A percentile compares a stretch with the other conserved stretches of the same genome.
Conservation (phyloP, 2,329 filamentous ascomycete species). For the Sporothrix curviconia region DNA sequence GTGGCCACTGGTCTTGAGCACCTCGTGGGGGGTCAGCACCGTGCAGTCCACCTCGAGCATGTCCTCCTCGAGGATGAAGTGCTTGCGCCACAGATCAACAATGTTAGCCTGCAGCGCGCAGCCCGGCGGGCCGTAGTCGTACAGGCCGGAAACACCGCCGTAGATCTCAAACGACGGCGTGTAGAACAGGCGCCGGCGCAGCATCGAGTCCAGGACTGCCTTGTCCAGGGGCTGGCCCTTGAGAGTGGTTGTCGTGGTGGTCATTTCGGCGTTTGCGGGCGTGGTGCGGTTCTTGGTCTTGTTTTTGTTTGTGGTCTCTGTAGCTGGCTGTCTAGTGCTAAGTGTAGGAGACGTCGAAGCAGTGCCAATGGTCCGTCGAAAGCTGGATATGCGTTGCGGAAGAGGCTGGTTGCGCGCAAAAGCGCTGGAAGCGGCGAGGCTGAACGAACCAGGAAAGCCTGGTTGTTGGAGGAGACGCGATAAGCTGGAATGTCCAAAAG, state of each 20-base stretch:
- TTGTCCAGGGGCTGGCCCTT: slow-evolving; percentile 88
- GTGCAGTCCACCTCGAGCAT: slow-evolving; percentile 95
- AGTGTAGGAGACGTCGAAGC: neutral
- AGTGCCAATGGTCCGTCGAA: slow-evolving; percentile 5
- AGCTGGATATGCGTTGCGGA: neutral
- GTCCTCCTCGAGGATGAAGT: slow-evolving; percentile 88
- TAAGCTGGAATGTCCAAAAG: slow-evolving; percentile 7
- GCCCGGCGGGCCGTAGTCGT: slow-evolving; percentile 88
- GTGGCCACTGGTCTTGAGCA: slow-evolving; percentile 92
- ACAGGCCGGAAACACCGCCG: slow-evolving; percentile 79
- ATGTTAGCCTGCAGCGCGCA: slow-evolving; percentile 83
- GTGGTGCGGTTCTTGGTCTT: neutral
- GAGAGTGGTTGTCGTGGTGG: slow-evolving; percentile 56
- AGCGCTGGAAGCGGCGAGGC: neutral
- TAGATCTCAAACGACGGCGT: slow-evolving; percentile 96
- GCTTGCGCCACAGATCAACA: slow-evolving; percentile 83
- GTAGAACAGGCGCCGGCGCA: slow-evolving; percentile 86
- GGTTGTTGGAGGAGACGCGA: neutral
- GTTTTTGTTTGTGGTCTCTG: neutral
- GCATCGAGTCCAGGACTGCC: slow-evolving; percentile 70
- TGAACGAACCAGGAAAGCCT: neutral
- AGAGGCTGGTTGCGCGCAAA: neutral
- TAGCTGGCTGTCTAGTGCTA: neutral
- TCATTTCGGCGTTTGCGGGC: slow-evolving; percentile 8
- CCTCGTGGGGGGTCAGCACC: slow-evolving; percentile 84